Evolutionary conservation across 768 basidiomycete genomes (phyloP), one percentile per base, ranked within the genome.

Genomic region (Exsudoporus frostii): DNA sequence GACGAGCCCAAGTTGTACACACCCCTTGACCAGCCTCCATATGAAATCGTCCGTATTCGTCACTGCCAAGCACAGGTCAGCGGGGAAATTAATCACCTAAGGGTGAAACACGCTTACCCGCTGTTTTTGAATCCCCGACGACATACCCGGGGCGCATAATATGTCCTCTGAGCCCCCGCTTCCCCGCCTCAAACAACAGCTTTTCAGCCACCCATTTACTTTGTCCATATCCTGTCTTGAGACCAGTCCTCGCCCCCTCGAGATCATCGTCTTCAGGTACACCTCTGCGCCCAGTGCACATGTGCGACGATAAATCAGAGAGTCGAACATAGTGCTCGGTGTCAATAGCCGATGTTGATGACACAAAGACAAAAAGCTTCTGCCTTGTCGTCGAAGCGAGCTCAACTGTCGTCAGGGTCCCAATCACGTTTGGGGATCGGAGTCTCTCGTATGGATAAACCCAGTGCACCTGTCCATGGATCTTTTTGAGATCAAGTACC

Each of bases 21-120:
- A 98, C n/a, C 97, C 97, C 70, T 98, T 98, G 66, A 97, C 91
- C 70, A 99, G 75, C 4, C 97, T 84, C 96, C 96, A 98, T 51
- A 99, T 83, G 72, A 99, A 99, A 68, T 99, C 97, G 62, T 99
- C 96, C 32, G 97, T 98, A 73, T 99, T 99, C 13, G 96, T 98
- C 4, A 98, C 95, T 92, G 58, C 17, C 45, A 50, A 41, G 13
- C 49, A 27, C 43, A 30, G 17, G 30, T 52, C 40, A 56, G 41
- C 4, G 41, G 41, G 27, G 57, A 45, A 9, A 42, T 40, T n/a
- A 19, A 46, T 54, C 27, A 24, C 24, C 27, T 24, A 33, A 0
- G 17, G 25, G 20, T 7, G 30, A 32, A 42, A 39, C 22, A 20
- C 4, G 6, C 87, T 61, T 62, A 93, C 92, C 92, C 33, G 92